A percentile compares a stretch with the other conserved stretches of the same genome.
These are phyloP conservation scores for Willaertia magna DNA, from an alignment of 208 protist genomes.

Conservation along the genomic window DNA sequence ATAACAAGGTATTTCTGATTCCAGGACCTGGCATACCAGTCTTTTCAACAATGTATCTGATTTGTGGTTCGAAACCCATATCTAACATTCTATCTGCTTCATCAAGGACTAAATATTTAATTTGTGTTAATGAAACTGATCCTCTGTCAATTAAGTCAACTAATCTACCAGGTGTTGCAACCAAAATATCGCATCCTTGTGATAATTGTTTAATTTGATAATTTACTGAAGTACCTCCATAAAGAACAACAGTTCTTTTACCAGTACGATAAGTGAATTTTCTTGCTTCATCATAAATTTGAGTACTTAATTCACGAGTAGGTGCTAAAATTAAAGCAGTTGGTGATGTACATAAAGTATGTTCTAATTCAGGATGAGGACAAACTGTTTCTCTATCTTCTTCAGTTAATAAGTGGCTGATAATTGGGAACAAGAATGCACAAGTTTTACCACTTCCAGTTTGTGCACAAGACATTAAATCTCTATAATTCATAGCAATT, in stretches of 20 bases:
- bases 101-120: slow-evolving; percentile 62
- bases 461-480: slow-evolving; percentile 82
- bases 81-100: slow-evolving; percentile 82
- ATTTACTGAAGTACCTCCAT: slow-evolving; percentile 87
- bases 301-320: slow-evolving; percentile 88
- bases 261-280: slow-evolving; percentile 87
- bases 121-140: slow-evolving; percentile 61
- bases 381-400: slow-evolving; percentile 25
- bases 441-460: slow-evolving; percentile 96
- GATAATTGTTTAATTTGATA: slow-evolving; percentile 89
- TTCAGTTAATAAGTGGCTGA: slow-evolving; percentile 49
- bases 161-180: slow-evolving; percentile 74
- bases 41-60: slow-evolving; percentile 61
- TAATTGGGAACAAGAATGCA: slow-evolving; percentile 90
- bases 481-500: slow-evolving; percentile 44
- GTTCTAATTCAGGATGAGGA: slow-evolving; percentile 43
- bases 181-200: slow-evolving; percentile 78
- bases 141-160: slow-evolving; percentile 70
- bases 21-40: slow-evolving; percentile 31
- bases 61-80: slow-evolving; percentile 83
- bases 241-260: slow-evolving; percentile 84
- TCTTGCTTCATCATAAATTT: slow-evolving; percentile 90
- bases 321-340: slow-evolving; percentile 84
- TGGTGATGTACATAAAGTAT: slow-evolving; percentile 42
- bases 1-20: slow-evolving; percentile 73